These are phyloP conservation scores for Macadamia tetraphylla DNA, from an alignment of 164 flowering plant species.

Conservation along the genomic window DNA sequence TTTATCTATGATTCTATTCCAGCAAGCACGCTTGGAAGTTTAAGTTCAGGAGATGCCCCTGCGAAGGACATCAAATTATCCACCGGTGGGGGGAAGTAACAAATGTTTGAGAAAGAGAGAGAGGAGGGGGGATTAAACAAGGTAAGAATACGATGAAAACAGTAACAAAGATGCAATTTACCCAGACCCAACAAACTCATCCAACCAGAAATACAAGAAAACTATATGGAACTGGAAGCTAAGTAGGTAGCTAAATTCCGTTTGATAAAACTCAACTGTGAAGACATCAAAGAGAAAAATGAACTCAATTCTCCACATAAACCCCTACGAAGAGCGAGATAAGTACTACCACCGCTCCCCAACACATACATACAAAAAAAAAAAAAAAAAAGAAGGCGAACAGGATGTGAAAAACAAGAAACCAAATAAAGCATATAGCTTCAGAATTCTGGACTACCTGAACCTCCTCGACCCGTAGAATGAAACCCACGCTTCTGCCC, in stretches of 20 bases:
- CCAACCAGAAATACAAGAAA: no score
- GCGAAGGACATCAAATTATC: no score
- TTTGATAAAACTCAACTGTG: neutral
- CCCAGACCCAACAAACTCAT: no score
- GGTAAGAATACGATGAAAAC: no score
- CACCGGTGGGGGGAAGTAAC: neutral
- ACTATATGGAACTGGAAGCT: neutral
- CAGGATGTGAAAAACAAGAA: neutral
- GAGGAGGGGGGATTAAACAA: no score
- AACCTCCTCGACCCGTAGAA: slow-evolving; percentile 42
- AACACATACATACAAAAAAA: no score
- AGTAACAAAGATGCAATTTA: neutral
- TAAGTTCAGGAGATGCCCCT: no score
- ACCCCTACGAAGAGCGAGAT: neutral
- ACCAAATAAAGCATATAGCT: neutral
- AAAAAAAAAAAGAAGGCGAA: no score
- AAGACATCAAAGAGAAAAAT: neutral
- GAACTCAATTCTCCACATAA: neutral
- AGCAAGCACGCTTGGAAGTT: no score
- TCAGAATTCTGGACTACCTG: slow-evolving; percentile 25
- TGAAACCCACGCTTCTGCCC: slow-evolving; percentile 73
- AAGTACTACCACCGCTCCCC: no score
- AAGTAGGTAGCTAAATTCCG: neutral
- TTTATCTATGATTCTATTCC: neutral
- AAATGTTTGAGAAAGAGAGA: neutral